These are phyloP conservation scores for Castanea crenata DNA, from an alignment of 306 rosid genomes.

Conservation along the genomic window DNA sequence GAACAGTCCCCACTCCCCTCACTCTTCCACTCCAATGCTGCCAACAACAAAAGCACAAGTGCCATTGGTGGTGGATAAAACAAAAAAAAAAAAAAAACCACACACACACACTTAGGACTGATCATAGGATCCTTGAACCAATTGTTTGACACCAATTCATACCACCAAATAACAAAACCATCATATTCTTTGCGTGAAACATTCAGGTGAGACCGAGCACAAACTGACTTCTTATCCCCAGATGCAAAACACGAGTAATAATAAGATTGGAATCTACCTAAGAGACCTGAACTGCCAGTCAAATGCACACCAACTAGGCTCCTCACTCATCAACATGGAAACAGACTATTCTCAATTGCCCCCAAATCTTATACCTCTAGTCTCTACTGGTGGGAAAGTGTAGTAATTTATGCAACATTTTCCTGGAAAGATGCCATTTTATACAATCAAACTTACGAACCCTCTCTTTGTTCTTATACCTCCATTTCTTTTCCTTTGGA, in stretches of 20 bases:
- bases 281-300: constrained; percentile 50
- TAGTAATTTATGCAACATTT: constrained; percentile 11
- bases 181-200: constrained; percentile 61
- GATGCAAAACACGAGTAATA: constrained; percentile 47
- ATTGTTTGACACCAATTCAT: constrained; percentile 37
- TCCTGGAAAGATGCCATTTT: constrained; percentile 25
- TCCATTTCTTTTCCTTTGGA: constrained; percentile 16
- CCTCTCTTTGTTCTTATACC: constrained; percentile 7
- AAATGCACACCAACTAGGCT: constrained; percentile 67
- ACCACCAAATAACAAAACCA: constrained; percentile 62
- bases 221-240: constrained; percentile 69
- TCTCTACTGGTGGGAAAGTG: constrained; percentile 12
- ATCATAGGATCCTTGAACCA: constrained; percentile 82
- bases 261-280: constrained; percentile 53
- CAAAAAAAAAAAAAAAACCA: too few species aligned
- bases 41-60: constrained; percentile 67
- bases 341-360: constrained; percentile 64
- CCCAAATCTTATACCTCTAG: constrained; percentile 49
- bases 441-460: constrained; percentile 6
- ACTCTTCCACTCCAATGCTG: constrained; percentile 40
- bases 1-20: too few species aligned
- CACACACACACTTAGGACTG: constrained; percentile 64
- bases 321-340: constrained; percentile 65
- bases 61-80: constrained; percentile 61
- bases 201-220: constrained; percentile 71